Conservation (phyloP, 2,329 filamentous ascomycete species). For the Chaetothyriales sp. region DNA sequence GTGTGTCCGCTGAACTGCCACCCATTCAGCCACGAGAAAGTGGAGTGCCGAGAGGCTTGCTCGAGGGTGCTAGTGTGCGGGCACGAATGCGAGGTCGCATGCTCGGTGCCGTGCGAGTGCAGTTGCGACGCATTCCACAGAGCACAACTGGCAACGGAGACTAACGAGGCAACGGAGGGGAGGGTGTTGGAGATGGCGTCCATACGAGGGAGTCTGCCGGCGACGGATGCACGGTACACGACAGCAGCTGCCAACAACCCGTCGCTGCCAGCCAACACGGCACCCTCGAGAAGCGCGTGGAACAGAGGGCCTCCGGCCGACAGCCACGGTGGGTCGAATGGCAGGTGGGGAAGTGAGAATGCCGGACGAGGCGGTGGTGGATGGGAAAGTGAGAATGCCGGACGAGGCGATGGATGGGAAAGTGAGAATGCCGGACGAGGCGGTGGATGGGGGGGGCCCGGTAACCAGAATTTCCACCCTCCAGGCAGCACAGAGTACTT, state of each 20-base stretch:
- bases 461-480: not conserved
- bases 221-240: not conserved
- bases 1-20: slow-evolving; percentile 40
- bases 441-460: not conserved
- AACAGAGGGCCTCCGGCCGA: not conserved
- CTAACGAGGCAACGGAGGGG: not conserved
- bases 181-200: not conserved
- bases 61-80: slow-evolving; percentile 12
- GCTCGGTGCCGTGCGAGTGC: slow-evolving; percentile 12
- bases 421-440: not conserved
- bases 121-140: slow-evolving; percentile 5
- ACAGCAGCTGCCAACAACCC: not conserved
- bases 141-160: not conserved
- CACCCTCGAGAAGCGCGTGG: not conserved
- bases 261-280: not conserved
- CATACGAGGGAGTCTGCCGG: not conserved
- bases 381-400: not conserved
- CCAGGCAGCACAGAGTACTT: not conserved
- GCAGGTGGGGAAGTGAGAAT: not conserved
- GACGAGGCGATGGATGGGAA: not conserved
- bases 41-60: slow-evolving; percentile 27
- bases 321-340: not conserved
- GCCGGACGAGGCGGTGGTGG: not conserved
- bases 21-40: slow-evolving; percentile 21
- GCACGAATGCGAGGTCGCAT: slow-evolving; percentile 10